Evolutionary conservation across 306 rosid species (phyloP), one percentile per base, ranked within the genome.

Genomic region (Gillenia trifoliata): DNA sequence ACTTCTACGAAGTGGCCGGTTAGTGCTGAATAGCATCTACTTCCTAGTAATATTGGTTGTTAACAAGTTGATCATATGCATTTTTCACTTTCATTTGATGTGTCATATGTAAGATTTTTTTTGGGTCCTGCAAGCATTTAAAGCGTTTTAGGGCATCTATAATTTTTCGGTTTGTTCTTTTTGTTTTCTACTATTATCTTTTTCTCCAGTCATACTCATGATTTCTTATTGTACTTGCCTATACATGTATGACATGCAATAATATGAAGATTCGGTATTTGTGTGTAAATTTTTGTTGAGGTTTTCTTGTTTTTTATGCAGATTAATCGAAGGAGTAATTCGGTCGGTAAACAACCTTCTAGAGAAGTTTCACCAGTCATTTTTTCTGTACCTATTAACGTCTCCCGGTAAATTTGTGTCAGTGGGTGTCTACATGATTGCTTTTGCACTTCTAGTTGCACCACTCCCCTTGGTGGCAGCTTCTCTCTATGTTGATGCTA

Each of bases 331-430:
- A 87, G 98, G 96, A 90, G 97, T 88, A 66, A 36, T 92, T 52
- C 96, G 85, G 33, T 91, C 97, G 3, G 92, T 94, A 74, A 94
- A 94, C 86, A 94, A 94, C 84, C 97, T 94, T 81, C 95, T 92
- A 5, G 97, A 94, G 86, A 94, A 94, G 85, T 91, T 92, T 81
- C 98, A 94, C 59, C 98, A 94, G 76, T 94, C 98, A 43, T 91
- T 90, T 73, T 94, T 94, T 73, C 86, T 90, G 55, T 94, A 94
- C 87, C 91, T 91, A 64, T 74, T 94, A 79, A 88, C 96, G 13
- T 86, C 96, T 22, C 93, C 98, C 19, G 75, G 92, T 79, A 94
- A 94, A 80, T 94, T 90, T 86, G 94, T 94, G 68, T 92, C 97
- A 0, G 96, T 91, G 47, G 98, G 96, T 66, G 92, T 90, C 84